A percentile compares a stretch with the other conserved stretches of the same genome.
Conservation (phyloP, 345 rosid genomes). For the Dovyalis caffra region DNA sequence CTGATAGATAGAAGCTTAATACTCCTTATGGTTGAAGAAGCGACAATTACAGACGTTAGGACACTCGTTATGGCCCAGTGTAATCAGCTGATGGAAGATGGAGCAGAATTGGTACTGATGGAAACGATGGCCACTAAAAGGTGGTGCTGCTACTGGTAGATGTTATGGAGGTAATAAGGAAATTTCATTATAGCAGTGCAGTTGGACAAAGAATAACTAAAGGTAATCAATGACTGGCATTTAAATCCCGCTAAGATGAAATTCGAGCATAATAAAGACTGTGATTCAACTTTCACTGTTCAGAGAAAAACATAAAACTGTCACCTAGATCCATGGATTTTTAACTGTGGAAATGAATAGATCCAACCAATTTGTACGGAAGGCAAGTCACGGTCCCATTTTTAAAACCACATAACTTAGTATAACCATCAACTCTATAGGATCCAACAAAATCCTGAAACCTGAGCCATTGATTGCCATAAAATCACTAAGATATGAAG, state of each 20-base stretch:
- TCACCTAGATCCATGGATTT: too few species aligned
- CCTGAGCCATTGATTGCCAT: not conserved
- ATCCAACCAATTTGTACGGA: not conserved
- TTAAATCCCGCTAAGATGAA: too few species aligned
- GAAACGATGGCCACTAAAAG: not conserved
- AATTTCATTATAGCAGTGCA: not conserved
- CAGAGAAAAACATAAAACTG: too few species aligned
- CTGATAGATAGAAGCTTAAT: not conserved
- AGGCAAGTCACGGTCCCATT: not conserved
- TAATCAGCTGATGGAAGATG: not conserved
- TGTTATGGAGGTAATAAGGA: not conserved
- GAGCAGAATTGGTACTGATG: not conserved
- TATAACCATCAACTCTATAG: not conserved
- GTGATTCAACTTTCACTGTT: too few species aligned
- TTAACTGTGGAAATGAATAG: too few species aligned
- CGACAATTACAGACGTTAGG: not conserved
- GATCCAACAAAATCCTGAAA: not conserved
- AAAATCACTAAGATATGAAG: not conserved
- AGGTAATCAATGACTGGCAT: too few species aligned
- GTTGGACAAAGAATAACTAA: too few species aligned
- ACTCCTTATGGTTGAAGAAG: not conserved
- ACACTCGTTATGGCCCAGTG: not conserved
- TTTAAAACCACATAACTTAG: not conserved
- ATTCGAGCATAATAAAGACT: too few species aligned
- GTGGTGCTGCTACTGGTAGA: not conserved